Evolutionary conservation across 2,329 filamentous ascomycete species (phyloP), one percentile per base, ranked within the genome.

Genomic region (Pseudogymnoascus sp.): DNA sequence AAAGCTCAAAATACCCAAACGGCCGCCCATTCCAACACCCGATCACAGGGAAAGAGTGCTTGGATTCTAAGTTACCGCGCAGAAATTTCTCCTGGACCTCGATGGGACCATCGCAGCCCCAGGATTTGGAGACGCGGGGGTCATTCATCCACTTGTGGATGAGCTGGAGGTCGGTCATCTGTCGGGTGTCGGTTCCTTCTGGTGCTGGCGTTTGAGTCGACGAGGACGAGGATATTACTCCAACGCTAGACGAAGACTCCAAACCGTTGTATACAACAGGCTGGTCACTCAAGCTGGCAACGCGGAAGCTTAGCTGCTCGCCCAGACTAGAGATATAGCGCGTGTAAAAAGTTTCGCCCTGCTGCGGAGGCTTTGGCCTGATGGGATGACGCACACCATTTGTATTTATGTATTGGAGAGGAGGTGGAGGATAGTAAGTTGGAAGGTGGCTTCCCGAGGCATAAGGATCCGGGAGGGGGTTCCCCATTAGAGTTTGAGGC

Each of bases 1-100:
- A 99, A 35, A 99, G 82, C 77, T 99, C 94, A 71, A 99, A 97
- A 72, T 95, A 99, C 0, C 92, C 94, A 75, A 97, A 99, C 0
- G 93, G 93, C 63, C 93, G 88, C 9, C 91, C 92, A 68, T 97
- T 91, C 90, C 93, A 99, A 71, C 92, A 87, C 0, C 90, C 94
- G 63, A 97, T 93, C 0, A 87, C 91, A 0, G 94, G 94, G 73
- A 97, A 96, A 7, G 87, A 91, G 74, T 97, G 88, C 16, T 81
- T 79, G 18, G 81, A 86, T 11, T 79, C 79, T 9, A 97, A 76
- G 0, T 82, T 86, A 2, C 76, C 78, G 18, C 81, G 77, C 3
- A 99, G 78, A 64, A 96, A 95, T 1, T 81, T 75, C 68, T 85
- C 81, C 66, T 89, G 86, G 16, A 81, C 79, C 2, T 73, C 73